Conservation (phyloP, 495 filamentous ascomycete genomes). For the Penicillium herquei region DNA sequence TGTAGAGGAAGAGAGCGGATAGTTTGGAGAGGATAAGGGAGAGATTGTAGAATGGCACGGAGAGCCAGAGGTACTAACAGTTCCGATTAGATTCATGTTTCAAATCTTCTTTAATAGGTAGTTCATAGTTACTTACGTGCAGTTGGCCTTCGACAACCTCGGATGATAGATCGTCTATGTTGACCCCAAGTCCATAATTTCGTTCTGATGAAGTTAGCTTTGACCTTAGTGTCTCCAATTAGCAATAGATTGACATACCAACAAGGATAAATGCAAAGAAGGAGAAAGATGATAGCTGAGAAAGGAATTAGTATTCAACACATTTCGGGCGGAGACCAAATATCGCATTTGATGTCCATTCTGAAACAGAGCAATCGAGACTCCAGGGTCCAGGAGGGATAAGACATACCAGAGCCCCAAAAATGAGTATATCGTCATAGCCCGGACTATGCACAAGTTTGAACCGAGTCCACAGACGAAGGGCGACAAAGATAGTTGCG, state of each 20-base stretch:
- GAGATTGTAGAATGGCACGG: conserved; percentile 42
- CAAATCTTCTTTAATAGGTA: not conserved
- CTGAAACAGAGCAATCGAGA: no score
- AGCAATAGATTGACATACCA: conserved; percentile 19
- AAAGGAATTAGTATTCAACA: not conserved
- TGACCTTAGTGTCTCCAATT: not conserved
- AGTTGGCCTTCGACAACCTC: conserved; percentile 7
- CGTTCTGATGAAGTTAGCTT: conserved; percentile 16
- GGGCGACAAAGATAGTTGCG: conserved; percentile 24
- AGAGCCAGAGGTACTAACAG: conserved; percentile 34
- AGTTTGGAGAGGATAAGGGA: conserved; percentile 45
- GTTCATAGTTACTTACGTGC: conserved; percentile 9
- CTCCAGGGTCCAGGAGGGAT: not conserved
- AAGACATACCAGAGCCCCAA: conserved; percentile 28
- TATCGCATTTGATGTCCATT: no score
- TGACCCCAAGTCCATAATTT: conserved; percentile 16
- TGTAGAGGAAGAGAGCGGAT: conserved; percentile 41
- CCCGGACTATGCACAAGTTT: conserved; percentile 31
- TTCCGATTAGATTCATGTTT: not conserved
- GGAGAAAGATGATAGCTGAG: conserved; percentile 17
- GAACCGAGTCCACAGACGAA: conserved; percentile 34
- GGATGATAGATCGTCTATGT: not conserved
- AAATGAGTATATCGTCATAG: conserved; percentile 36
- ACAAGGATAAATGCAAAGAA: conserved; percentile 29
- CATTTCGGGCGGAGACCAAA: no score